Conservation (phyloP, 331 rosid species). For the Phaseolus coccineus region DNA sequence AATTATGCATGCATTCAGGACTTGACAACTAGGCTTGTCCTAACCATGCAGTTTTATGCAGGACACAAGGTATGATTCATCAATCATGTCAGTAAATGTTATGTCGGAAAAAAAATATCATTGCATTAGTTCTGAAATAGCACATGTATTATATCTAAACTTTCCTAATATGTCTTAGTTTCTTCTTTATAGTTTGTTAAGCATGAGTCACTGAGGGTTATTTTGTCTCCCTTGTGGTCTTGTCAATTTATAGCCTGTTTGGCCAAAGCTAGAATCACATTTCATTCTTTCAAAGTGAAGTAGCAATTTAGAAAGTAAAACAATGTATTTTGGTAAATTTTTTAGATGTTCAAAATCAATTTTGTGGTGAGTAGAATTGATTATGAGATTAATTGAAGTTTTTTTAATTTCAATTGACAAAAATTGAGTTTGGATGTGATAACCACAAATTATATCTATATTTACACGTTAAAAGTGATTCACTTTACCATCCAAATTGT, state of each 20-base stretch:
- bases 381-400: neutral
- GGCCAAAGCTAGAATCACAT: neutral
- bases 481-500: neutral
- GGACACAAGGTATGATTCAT: slow-evolving; percentile 72
- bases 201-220: slow-evolving; percentile 8
- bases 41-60: slow-evolving; percentile 77
- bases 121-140: slow-evolving; percentile 1
- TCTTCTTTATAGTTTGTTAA: slow-evolving; percentile 19
- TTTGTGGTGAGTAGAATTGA: neutral
- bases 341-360: neutral
- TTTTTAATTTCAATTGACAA: neutral
- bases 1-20: slow-evolving; percentile 61
- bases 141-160: slow-evolving; percentile 32
- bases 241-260: neutral
- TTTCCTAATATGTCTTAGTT: slow-evolving; percentile 15
- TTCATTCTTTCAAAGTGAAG: neutral
- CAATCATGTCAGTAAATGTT: slow-evolving; percentile 24
- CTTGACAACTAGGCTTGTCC: slow-evolving; percentile 75
- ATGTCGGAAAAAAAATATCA: neutral
- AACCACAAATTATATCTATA: neutral
- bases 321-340: neutral
- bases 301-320: neutral
- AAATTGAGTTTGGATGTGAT: neutral
- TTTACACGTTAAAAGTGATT: neutral
- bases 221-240: slow-evolving; percentile 19